Conservation (phyloP, 2,329 filamentous ascomycete species). For the Monosporascus cannonballus region DNA sequence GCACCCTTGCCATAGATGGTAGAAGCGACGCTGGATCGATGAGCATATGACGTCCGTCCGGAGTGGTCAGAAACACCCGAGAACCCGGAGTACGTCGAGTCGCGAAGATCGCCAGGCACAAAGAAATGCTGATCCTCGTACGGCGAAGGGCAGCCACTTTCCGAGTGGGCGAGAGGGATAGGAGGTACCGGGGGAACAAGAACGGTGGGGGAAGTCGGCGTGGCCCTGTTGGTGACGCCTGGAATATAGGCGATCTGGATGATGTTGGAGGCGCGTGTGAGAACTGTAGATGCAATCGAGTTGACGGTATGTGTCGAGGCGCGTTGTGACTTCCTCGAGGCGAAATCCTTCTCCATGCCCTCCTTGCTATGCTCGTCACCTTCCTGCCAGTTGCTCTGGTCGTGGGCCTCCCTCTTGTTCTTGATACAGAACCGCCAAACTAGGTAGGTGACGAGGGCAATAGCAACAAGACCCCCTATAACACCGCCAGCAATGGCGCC, state of each 20-base stretch:
- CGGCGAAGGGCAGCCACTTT: conserved; percentile 48
- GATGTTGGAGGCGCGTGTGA: conserved; percentile 95
- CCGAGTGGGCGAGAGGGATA: conserved; percentile 65
- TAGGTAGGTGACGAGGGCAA: conserved; percentile 70
- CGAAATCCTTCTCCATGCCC: conserved; percentile 21
- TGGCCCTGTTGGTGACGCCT: conserved; percentile 87
- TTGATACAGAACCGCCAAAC: conserved; percentile 87
- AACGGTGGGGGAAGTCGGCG: conserved; percentile 72
- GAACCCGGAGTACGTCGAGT: conserved; percentile 81
- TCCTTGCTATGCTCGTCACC: conserved; percentile 45
- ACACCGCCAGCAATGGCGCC: conserved; percentile 91
- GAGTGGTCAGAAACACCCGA: conserved; percentile 58
- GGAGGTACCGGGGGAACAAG: conserved; percentile 91
- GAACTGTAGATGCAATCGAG: conserved; percentile 90
- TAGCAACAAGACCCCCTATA: conserved; percentile 70
- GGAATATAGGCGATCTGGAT: conserved; percentile 99
- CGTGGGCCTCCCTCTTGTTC: conserved; percentile 61
- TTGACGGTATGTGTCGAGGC: conserved; percentile 79
- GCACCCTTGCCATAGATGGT: conserved; percentile 93
- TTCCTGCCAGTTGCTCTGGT: conserved; percentile 51
- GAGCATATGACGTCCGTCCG: conserved; percentile 51
- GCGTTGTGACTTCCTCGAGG: conserved; percentile 53
- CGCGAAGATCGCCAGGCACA: conserved; percentile 80
- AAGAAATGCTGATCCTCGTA: conserved; percentile 86
- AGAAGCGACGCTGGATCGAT: conserved; percentile 74